Evolutionary conservation across 2,329 filamentous ascomycete genomes (phyloP), one percentile per base, ranked within the genome.

Genomic region (Dactylellina cionopaga): DNA sequence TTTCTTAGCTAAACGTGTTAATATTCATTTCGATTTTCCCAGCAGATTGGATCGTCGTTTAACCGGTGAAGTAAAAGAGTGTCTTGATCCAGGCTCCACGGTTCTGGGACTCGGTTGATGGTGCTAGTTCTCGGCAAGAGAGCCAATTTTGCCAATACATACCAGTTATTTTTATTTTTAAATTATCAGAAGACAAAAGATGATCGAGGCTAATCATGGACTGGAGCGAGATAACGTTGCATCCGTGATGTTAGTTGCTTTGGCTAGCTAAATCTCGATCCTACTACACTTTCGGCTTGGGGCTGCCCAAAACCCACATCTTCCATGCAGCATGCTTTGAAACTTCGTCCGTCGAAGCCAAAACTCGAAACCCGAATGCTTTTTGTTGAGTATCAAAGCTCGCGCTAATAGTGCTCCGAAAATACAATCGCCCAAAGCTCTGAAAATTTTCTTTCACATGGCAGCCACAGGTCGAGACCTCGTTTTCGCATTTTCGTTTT

Each of bases 11-110:
- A 11, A 27, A 17, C 7, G 25, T n/a, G 24, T 27, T 29, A 2
- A 3, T 27, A n/a, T 29, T 63, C 58, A 63, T 54, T 54, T 55
- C 27, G 19, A 29, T 22, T 56, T 56, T 49, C 41, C 62, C 51
- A 56, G 27, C 52, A 58, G 29, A 68, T 68, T 68, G 52, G 63
- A 68, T 68, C 63, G 54, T 25, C 44, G 54, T 59, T 68, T 44
- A 46, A 46, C 33, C 44, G 25, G 39, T 15, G 54, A 55, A 25
- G 25, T 22, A 54, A 62, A 24, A 35, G 19, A 33, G 59, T 43
- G 35, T 33, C 46, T 35, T 43, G 46, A 49, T 54, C 13, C 22
- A 43, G 47, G 35, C 54, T 68, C 63, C 63, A 54, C 33, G 63
- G 52, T 25, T 33, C 39, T 46, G 63, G 63, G 54, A 59, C 63